Conservation (phyloP, 2,329 filamentous ascomycete species). For the Falciphora oryzae region DNA sequence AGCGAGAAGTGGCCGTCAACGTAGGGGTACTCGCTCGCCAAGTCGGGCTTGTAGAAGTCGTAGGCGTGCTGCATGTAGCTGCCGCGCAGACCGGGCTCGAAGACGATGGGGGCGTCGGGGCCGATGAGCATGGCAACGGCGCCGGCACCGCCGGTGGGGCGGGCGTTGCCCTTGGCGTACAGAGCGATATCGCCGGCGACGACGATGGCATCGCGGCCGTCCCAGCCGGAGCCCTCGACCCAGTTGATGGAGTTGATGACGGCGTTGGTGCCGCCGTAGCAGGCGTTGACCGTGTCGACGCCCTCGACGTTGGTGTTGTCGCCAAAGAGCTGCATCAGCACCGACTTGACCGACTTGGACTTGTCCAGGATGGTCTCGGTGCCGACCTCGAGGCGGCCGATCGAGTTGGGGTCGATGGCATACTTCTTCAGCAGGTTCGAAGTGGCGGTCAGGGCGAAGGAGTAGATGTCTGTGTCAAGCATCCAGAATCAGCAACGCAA, state of each 20-base stretch:
- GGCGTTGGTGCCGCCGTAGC: constrained; percentile 82
- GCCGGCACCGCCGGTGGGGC: constrained; percentile 75
- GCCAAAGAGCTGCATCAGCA: constrained; percentile 80
- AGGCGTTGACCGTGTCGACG: constrained; percentile 77
- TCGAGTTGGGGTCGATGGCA: constrained; percentile 70
- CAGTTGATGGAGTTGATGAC: constrained; percentile 80
- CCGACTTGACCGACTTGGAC: constrained; percentile 86
- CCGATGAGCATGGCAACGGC: constrained; percentile 74
- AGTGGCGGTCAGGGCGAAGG: constrained; percentile 70
- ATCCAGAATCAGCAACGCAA: background rate
- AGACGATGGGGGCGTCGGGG: constrained; percentile 68
- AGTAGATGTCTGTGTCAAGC: constrained; percentile 69
- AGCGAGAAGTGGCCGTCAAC: constrained; percentile 81
- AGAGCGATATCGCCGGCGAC: constrained; percentile 79
- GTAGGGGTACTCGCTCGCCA: constrained; percentile 81
- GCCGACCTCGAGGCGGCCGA: constrained; percentile 78
- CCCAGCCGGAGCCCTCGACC: constrained; percentile 83
- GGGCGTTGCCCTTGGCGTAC: constrained; percentile 77
- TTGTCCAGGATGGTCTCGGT: constrained; percentile 85
- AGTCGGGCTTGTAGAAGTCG: constrained; percentile 87
- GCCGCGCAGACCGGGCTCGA: constrained; percentile 74
- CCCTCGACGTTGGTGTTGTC: constrained; percentile 82
- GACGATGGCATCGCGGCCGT: constrained; percentile 75
- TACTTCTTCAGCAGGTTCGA: constrained; percentile 78
- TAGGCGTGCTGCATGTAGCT: constrained; percentile 80